These are phyloP conservation scores for Pestalotiopsis fici DNA, from an alignment of 2,329 filamentous ascomycete species.

Conservation along the genomic window DNA sequence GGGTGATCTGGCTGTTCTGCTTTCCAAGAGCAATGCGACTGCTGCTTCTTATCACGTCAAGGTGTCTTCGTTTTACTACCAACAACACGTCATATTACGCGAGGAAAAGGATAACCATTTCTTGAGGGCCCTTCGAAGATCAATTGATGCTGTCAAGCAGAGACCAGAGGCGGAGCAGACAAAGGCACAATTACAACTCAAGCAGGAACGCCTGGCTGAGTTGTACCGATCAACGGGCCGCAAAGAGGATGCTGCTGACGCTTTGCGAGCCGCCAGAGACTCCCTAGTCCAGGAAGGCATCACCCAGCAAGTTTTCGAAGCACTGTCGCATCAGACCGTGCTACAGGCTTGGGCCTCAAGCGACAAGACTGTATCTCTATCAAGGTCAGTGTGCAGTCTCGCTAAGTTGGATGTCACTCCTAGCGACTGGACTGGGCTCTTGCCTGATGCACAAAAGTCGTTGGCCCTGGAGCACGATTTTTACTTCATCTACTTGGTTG, in stretches of 20 bases:
- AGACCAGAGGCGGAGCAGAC: constrained; percentile 56
- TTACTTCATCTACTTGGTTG: constrained; percentile 44
- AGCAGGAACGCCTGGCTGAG: constrained; percentile 68
- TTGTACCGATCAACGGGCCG: constrained; percentile 55
- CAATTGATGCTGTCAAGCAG: constrained; percentile 62
- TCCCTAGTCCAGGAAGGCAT: constrained; percentile 61
- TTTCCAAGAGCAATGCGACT: constrained; percentile 27
- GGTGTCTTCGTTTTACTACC: constrained; percentile 72
- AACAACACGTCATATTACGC: constrained; percentile 55
- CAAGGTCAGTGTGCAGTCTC: constrained; percentile 59
- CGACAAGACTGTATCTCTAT: constrained; percentile 53
- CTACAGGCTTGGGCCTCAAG: constrained; percentile 53
- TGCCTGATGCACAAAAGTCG: constrained; percentile 53
- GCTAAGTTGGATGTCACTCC: constrained; percentile 59
- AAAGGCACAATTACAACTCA: constrained; percentile 60
- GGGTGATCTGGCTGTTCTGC: constrained; percentile 34
- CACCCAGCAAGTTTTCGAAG: constrained; percentile 52
- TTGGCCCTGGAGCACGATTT: constrained; percentile 64
- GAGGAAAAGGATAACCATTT: constrained; percentile 42
- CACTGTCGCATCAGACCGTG: constrained; percentile 51
- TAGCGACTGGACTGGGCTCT: constrained; percentile 56
- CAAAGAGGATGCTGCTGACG: constrained; percentile 57
- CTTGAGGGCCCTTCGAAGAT: constrained; percentile 61
- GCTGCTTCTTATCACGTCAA: constrained; percentile 58
- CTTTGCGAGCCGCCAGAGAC: constrained; percentile 62